Evolutionary conservation across 768 basidiomycete genomes (phyloP).

Genomic region (Calocera cornea): DNA sequence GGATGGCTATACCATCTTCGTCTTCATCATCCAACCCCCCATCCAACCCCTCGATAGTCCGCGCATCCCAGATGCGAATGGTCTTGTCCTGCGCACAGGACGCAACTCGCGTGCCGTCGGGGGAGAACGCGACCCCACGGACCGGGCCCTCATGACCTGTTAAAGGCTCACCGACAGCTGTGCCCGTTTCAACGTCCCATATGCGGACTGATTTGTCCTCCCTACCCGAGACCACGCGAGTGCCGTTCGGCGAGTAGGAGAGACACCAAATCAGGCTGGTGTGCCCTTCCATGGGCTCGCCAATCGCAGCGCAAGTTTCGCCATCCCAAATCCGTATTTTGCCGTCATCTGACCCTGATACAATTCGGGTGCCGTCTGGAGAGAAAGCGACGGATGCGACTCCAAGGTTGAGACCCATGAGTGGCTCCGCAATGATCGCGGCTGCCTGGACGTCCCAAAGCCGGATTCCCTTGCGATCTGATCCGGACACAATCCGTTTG

Average conservation of each 20-base stretch:
- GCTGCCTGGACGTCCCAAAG: slow-evolving; percentile 2
- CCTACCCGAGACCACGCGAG: slow-evolving; percentile 9
- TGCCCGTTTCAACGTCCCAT: slow-evolving; percentile 4
- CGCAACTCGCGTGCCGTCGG: neutral
- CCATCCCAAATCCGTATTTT: slow-evolving; percentile 6
- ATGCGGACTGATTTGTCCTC: neutral
- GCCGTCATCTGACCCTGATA: neutral
- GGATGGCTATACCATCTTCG: neutral
- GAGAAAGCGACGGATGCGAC: slow-evolving; percentile 8
- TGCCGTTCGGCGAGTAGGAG: slow-evolving; percentile 5
- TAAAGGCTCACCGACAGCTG: neutral
- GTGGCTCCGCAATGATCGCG: neutral
- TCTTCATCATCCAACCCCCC: neutral
- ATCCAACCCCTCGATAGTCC: neutral
- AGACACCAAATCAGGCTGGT: neutral
- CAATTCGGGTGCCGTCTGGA: neutral
- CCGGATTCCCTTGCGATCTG: neutral
- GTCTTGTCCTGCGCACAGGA: neutral
- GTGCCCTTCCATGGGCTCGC: neutral
- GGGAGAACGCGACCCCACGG: neutral
- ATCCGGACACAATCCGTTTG: neutral
- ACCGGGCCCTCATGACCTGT: neutral
- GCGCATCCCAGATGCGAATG: slow-evolving; percentile 3
- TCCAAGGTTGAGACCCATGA: neutral
- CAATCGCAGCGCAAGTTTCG: neutral